Percentiles rank a stretch among this genome's conserved stretches.
Evolutionary conservation across 768 basidiomycete genomes (phyloP).

Genomic region (Agrocybe pediades): DNA sequence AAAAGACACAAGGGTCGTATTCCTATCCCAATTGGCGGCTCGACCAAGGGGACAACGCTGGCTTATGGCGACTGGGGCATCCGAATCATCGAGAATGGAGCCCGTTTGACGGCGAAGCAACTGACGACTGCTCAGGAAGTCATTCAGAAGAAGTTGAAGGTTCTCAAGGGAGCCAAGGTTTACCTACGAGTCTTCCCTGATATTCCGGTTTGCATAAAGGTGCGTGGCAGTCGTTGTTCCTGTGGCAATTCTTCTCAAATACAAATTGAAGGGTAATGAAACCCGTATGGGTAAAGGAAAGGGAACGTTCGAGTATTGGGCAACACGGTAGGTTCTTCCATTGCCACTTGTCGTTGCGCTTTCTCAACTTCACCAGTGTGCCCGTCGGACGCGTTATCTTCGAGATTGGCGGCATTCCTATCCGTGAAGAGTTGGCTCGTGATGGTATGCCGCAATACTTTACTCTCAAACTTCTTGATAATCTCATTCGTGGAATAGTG

Average conservation of each 20-base stretch:
- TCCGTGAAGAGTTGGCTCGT: constrained; percentile 90
- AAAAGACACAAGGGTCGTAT: constrained; percentile 91
- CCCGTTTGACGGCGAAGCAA: constrained; percentile 86
- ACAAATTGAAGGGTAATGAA: constrained; percentile 77
- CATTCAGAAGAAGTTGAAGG: constrained; percentile 86
- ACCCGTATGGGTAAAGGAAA: constrained; percentile 99
- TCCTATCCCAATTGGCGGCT: constrained; percentile 86
- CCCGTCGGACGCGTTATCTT: constrained; percentile 89
- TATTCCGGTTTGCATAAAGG: constrained; percentile 97
- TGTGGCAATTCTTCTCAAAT: neutral
- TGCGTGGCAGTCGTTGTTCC: constrained; percentile 28
- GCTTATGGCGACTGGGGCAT: constrained; percentile 93
- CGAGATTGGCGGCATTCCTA: constrained; percentile 87
- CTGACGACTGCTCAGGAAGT: constrained; percentile 85
- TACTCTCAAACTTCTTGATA: neutral
- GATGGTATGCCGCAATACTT: constrained; percentile 61
- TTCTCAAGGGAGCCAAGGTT: constrained; percentile 85
- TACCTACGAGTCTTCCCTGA: constrained; percentile 94
- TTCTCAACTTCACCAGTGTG: constrained; percentile 50
- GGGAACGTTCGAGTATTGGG: constrained; percentile 97
- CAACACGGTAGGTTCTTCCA: constrained; percentile 67
- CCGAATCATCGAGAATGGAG: constrained; percentile 80
- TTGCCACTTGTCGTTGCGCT: neutral
- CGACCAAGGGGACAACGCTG: constrained; percentile 90
- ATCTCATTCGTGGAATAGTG: constrained; percentile 47